Percentiles rank a stretch among this genome's conserved stretches.
Conservation (phyloP, 1,284 basidiomycete species). For the Mycena citricolor region DNA sequence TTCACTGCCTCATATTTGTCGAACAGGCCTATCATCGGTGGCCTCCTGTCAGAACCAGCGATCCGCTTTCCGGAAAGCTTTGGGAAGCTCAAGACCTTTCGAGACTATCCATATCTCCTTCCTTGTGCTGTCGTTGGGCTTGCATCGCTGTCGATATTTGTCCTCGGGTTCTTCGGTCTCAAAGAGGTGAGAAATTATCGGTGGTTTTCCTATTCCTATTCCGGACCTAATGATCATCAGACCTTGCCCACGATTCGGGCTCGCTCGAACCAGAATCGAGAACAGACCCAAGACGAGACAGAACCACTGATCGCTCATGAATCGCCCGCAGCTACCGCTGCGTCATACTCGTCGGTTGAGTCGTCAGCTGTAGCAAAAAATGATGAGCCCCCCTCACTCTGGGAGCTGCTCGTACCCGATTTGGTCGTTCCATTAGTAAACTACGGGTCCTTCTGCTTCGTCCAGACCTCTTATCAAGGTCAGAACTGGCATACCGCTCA, state of each 20-base stretch:
- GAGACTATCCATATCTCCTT: slow-evolving; percentile 39
- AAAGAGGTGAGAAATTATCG: slow-evolving; percentile 34
- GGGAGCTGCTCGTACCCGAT: background rate
- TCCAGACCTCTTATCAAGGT: background rate
- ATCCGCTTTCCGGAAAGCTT: slow-evolving; percentile 38
- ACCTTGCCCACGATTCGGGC: slow-evolving; percentile 15
- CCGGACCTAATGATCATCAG: background rate
- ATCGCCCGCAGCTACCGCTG: background rate
- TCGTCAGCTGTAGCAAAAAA: background rate
- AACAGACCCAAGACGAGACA: background rate
- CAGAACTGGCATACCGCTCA: no score
- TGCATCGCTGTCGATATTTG: slow-evolving; percentile 30
- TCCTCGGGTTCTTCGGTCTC: slow-evolving; percentile 30
- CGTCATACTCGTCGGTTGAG: background rate
- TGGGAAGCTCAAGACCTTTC: slow-evolving; percentile 26
- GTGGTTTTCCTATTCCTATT: background rate
- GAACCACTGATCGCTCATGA: slow-evolving; percentile 10
- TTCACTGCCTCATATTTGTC: slow-evolving; percentile 1
- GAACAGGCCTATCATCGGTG: slow-evolving; percentile 42
- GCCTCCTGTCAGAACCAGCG: slow-evolving; percentile 41
- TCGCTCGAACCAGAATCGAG: slow-evolving; percentile 3
- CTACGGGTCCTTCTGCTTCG: background rate
- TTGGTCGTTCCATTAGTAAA: background rate
- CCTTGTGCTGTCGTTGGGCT: slow-evolving; percentile 37
- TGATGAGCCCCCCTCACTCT: slow-evolving; percentile 3